A percentile compares a stretch with the other conserved stretches of the same genome.
Conservation (phyloP, 1,284 basidiomycete genomes). For the Sparassis latifolia region DNA sequence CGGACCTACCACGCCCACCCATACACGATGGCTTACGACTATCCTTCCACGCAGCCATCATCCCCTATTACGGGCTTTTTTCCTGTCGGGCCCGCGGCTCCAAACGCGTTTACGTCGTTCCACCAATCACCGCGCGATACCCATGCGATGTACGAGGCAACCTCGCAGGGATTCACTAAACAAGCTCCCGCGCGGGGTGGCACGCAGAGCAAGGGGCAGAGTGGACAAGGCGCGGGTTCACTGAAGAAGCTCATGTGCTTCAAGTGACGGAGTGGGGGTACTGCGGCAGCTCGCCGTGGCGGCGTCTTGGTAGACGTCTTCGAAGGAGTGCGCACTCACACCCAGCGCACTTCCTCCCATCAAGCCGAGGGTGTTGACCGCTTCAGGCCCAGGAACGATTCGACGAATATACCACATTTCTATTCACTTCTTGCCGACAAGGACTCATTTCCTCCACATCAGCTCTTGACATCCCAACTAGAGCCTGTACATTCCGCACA, state of each 20-base stretch:
- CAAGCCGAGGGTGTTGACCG: too few relatives aligned
- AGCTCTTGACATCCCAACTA: too few relatives aligned
- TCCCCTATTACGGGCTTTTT: slow-evolving; percentile 29
- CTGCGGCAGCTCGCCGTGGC: neutral
- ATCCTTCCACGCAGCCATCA: slow-evolving; percentile 20
- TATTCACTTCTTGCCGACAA: too few relatives aligned
- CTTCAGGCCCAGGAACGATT: too few relatives aligned
- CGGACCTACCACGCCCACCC: neutral
- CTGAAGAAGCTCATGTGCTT: neutral
- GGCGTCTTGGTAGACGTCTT: too few relatives aligned
- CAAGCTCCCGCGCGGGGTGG: neutral
- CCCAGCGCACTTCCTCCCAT: too few relatives aligned
- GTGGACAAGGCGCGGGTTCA: neutral
- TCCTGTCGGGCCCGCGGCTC: slow-evolving; percentile 29
- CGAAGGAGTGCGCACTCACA: too few relatives aligned
- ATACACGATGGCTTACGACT: slow-evolving; percentile 26
- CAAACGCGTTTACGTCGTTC: slow-evolving; percentile 56
- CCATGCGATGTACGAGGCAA: slow-evolving; percentile 58
- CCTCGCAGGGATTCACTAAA: slow-evolving; percentile 17
- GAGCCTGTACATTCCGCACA: too few relatives aligned
- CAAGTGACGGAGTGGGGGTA: neutral
- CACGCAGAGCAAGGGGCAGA: neutral
- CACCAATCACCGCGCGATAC: slow-evolving; percentile 62
- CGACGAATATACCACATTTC: too few relatives aligned
- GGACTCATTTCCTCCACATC: too few relatives aligned